phyloP scores from a whole-genome alignment of 352 stramenopile genomes.

The Thalassiosira mediterranea region DNA sequence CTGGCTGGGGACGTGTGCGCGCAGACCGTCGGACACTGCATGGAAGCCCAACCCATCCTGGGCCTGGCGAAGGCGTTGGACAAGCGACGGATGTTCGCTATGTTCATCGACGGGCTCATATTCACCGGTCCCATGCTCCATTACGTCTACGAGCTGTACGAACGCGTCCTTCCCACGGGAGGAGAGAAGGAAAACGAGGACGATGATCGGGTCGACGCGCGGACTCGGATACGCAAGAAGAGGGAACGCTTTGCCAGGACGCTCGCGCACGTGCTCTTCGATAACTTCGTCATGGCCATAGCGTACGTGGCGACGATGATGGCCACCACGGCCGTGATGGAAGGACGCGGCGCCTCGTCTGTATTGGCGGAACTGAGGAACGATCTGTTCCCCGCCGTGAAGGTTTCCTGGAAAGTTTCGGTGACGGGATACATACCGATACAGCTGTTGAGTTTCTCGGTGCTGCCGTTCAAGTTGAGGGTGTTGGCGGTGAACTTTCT shows the following conservation, averaged over 20 bases:
- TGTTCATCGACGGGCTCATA: constrained; percentile 47
- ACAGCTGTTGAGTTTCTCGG: constrained; percentile 54
- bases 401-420: constrained; percentile 42
- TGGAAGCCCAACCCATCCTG: neutral
- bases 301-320: constrained; percentile 49
- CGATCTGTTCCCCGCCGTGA: constrained; percentile 47
- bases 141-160: constrained; percentile 50
- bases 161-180: constrained; percentile 42
- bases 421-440: constrained; percentile 38
- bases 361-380: constrained; percentile 36
- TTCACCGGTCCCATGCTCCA: constrained; percentile 49
- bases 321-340: constrained; percentile 35
- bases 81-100: constrained; percentile 43
- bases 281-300: constrained; percentile 53
- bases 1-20: constrained; percentile 52
- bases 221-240: neutral
- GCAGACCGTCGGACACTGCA: constrained; percentile 35
- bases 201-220: neutral
- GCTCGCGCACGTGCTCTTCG: constrained; percentile 50
- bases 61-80: constrained; percentile 18
- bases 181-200: neutral
- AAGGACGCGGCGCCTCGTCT: constrained; percentile 22
- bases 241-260: constrained; percentile 20
- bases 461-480: constrained; percentile 43
- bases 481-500: constrained; percentile 55